A percentile compares a stretch with the other conserved stretches of the same genome.
Evolutionary conservation across 345 rosid genomes (phyloP).

Genomic region (Sisymbrium irio): DNA sequence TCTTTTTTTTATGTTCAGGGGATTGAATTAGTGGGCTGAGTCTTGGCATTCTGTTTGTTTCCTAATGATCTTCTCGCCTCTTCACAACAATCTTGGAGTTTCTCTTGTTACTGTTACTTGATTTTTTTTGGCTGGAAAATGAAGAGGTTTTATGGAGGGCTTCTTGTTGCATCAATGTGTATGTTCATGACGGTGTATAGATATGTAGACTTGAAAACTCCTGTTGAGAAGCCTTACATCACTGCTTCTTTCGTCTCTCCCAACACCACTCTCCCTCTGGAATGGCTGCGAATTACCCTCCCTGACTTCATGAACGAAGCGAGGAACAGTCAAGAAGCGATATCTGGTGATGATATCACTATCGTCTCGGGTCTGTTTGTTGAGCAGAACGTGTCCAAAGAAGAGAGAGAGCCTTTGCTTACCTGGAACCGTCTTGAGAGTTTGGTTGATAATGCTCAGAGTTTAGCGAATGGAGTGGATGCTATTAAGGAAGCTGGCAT

Average conservation of each 20-base stretch:
- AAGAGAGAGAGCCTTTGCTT: slow-evolving; percentile 60
- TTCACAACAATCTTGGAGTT: background rate
- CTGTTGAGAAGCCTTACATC: slow-evolving; percentile 54
- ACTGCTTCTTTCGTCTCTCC: slow-evolving; percentile 37
- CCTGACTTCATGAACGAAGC: slow-evolving; percentile 58
- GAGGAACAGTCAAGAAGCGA: slow-evolving; percentile 52
- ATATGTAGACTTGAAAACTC: slow-evolving; percentile 59
- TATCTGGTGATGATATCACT: slow-evolving; percentile 49
- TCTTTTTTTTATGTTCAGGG: background rate
- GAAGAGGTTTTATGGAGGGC: slow-evolving; percentile 86
- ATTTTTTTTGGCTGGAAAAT: slow-evolving; percentile 44
- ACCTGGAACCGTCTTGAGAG: slow-evolving; percentile 73
- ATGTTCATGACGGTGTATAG: slow-evolving; percentile 67
- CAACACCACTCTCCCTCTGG: slow-evolving; percentile 71
- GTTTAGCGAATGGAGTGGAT: slow-evolving; percentile 67
- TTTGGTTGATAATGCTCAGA: slow-evolving; percentile 63
- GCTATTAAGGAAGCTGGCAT: slow-evolving; percentile 88
- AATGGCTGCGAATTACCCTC: slow-evolving; percentile 59
- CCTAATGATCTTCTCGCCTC: slow-evolving; percentile 10
- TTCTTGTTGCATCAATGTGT: slow-evolving; percentile 65
- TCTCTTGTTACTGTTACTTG: slow-evolving; percentile 4
- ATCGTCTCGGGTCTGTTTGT: slow-evolving; percentile 50
- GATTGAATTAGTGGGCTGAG: background rate
- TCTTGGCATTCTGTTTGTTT: background rate
- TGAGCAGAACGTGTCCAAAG: slow-evolving; percentile 56